These are phyloP conservation scores for Sarocladium brachiariae DNA, from an alignment of 2,329 filamentous ascomycete species.

Conservation along the genomic window DNA sequence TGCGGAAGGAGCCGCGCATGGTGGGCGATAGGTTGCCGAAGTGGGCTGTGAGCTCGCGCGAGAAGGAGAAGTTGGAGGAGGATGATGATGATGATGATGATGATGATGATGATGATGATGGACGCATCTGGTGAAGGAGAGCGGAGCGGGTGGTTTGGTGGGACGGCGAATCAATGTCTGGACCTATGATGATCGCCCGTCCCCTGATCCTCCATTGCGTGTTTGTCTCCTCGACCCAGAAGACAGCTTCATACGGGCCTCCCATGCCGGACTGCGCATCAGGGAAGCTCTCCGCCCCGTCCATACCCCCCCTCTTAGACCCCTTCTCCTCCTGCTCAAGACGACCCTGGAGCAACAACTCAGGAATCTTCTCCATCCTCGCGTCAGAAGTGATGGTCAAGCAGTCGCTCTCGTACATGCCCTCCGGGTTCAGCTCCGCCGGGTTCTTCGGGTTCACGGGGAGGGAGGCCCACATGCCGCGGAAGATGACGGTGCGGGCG, in stretches of 20 bases:
- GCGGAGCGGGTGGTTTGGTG: constrained; percentile 48
- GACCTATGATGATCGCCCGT: constrained; percentile 65
- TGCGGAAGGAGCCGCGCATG: constrained; percentile 72
- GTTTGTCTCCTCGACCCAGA: constrained; percentile 64
- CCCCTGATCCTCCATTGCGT: constrained; percentile 85
- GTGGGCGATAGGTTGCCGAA: constrained; percentile 82
- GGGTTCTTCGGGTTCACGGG: constrained; percentile 66
- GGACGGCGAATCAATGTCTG: constrained; percentile 49
- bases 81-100: neutral
- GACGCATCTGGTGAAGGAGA: constrained; percentile 57
- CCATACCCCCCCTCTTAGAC: no score
- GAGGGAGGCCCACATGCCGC: constrained; percentile 74
- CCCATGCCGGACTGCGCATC: constrained; percentile 49
- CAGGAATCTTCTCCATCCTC: constrained; percentile 74
- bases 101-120: neutral
- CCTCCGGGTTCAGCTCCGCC: constrained; percentile 60
- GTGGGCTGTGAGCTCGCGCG: constrained; percentile 71
- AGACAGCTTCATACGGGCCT: constrained; percentile 71
- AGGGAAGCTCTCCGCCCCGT: no score
- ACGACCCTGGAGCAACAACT: constrained; percentile 53
- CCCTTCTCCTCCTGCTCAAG: constrained; percentile 17
- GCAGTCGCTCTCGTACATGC: constrained; percentile 65
- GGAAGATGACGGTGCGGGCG: constrained; percentile 74
- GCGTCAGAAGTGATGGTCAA: constrained; percentile 81
- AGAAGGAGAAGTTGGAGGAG: constrained; percentile 62